Percentiles rank a stretch among this genome's conserved stretches.
Conservation (phyloP, 2,329 filamentous ascomycete genomes). For the Penicillium thymicola region DNA sequence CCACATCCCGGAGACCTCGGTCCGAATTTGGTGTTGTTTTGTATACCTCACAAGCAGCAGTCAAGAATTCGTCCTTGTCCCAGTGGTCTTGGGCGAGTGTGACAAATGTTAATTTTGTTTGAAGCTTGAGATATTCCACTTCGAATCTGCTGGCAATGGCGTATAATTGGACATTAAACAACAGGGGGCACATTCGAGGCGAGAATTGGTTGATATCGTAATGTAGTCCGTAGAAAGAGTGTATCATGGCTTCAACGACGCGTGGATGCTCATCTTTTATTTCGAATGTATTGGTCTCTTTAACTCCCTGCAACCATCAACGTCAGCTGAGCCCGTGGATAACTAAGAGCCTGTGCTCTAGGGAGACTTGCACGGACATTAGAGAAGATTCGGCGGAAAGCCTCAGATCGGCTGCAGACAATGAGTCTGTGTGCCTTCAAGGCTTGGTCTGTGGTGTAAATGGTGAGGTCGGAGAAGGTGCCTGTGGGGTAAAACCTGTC, state of each 20-base stretch:
- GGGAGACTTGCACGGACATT: not conserved
- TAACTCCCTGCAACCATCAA: not conserved
- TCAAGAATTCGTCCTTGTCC: not conserved
- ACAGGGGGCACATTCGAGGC: not conserved
- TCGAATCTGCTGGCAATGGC: not conserved
- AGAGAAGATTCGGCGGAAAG: not conserved
- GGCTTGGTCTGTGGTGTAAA: not conserved
- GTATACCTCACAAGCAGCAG: slow-evolving; percentile 1
- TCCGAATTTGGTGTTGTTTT: not conserved
- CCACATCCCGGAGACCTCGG: slow-evolving; percentile 7
- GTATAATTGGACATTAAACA: slow-evolving; percentile 1
- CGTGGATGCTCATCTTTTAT: not conserved
- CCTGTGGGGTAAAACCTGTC: not conserved
- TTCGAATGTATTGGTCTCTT: not conserved
- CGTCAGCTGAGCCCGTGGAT: not conserved
- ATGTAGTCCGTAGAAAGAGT: not conserved
- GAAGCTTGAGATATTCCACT: not conserved
- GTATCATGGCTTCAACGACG: not conserved
- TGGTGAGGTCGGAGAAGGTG: not conserved
- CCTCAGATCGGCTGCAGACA: not conserved
- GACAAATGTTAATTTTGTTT: not conserved
- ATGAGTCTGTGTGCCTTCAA: not conserved
- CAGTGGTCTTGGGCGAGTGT: not conserved
- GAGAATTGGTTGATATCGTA: not conserved
- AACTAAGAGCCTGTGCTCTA: not conserved